Evolutionary conservation across 2,329 filamentous ascomycete species (phyloP).

Genomic region (Colletotrichum shisoi): DNA sequence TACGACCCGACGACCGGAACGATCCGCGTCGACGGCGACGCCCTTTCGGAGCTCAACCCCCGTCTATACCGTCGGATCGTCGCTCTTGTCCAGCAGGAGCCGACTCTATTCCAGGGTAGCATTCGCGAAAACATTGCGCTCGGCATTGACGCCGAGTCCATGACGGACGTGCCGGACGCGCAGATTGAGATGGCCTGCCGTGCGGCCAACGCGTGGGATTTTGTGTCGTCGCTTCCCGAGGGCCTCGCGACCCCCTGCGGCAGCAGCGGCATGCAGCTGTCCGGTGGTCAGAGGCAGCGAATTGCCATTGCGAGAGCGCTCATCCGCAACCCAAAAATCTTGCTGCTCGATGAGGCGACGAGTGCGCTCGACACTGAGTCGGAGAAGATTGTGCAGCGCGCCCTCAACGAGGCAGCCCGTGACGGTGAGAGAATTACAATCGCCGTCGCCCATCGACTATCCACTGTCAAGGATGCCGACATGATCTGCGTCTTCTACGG

Average conservation of each 20-base stretch:
- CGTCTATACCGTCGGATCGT: slow-evolving; percentile 61
- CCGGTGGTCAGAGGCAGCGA: slow-evolving; percentile 76
- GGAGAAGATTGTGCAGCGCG: slow-evolving; percentile 70
- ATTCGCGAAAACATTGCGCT: slow-evolving; percentile 58
- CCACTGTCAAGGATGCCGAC: slow-evolving; percentile 66
- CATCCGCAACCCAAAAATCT: slow-evolving; percentile 69
- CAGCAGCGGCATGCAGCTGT: slow-evolving; percentile 72
- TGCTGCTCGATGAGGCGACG: slow-evolving; percentile 79
- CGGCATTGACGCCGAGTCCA: slow-evolving; percentile 43
- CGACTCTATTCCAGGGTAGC: slow-evolving; percentile 58
- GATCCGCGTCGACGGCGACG: slow-evolving; percentile 57
- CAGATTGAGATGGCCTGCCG: slow-evolving; percentile 55
- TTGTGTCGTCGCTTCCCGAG: slow-evolving; percentile 49
- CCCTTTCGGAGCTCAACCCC: slow-evolving; percentile 54
- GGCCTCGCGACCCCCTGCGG: slow-evolving; percentile 71
- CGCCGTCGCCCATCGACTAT: slow-evolving; percentile 69
- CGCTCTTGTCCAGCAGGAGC: slow-evolving; percentile 66
- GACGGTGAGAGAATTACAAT: slow-evolving; percentile 61
- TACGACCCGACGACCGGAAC: slow-evolving; percentile 55
- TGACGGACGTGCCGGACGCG: slow-evolving; percentile 44
- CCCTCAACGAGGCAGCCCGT: slow-evolving; percentile 55
- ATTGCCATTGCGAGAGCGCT: slow-evolving; percentile 77
- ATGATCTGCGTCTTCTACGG: slow-evolving; percentile 68
- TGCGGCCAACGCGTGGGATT: slow-evolving; percentile 60
- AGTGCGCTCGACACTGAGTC: slow-evolving; percentile 69